phyloP scores from a whole-genome alignment of 768 basidiomycete genomes.

The Auriscalpium vulgare region DNA sequence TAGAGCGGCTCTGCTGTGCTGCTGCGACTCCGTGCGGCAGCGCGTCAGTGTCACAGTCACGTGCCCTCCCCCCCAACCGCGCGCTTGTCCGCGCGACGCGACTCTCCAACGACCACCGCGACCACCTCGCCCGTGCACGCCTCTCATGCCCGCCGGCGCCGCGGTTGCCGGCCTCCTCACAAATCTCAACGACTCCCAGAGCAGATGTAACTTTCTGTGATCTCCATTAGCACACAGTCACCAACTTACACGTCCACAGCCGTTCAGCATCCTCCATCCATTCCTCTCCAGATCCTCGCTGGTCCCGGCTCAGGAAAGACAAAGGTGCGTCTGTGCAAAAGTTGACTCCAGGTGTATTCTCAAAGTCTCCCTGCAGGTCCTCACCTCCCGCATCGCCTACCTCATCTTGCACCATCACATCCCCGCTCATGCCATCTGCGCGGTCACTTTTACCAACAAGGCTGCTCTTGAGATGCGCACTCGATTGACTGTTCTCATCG shows the following conservation, averaged over 20 bases:
- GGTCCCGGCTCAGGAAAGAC: conserved; percentile 78
- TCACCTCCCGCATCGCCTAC: conserved; percentile 63
- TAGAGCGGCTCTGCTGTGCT: not conserved
- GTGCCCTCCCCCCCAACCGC: no score
- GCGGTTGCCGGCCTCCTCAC: not conserved
- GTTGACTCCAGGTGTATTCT: not conserved
- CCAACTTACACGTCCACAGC: conserved; percentile 32
- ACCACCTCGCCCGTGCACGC: no score
- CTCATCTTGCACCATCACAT: conserved; percentile 47
- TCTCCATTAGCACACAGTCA: not conserved
- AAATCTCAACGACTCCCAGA: not conserved
- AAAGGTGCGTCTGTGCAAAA: conserved; percentile 28
- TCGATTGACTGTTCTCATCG: conserved; percentile 60
- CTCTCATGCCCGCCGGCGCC: no score
- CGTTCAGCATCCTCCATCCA: conserved; percentile 51
- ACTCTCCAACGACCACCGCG: no score
- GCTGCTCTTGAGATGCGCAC: conserved; percentile 83
- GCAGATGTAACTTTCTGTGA: not conserved
- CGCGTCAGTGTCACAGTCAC: not conserved
- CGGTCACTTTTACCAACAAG: conserved; percentile 87
- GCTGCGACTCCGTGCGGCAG: not conserved
- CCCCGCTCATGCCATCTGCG: conserved; percentile 54
- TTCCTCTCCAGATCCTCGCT: conserved; percentile 73
- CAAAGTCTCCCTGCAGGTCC: conserved; percentile 32
- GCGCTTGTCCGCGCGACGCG: no score